These are phyloP conservation scores for Aureobasidium sp. DNA, from an alignment of 2,329 filamentous ascomycete genomes.

Conservation along the genomic window DNA sequence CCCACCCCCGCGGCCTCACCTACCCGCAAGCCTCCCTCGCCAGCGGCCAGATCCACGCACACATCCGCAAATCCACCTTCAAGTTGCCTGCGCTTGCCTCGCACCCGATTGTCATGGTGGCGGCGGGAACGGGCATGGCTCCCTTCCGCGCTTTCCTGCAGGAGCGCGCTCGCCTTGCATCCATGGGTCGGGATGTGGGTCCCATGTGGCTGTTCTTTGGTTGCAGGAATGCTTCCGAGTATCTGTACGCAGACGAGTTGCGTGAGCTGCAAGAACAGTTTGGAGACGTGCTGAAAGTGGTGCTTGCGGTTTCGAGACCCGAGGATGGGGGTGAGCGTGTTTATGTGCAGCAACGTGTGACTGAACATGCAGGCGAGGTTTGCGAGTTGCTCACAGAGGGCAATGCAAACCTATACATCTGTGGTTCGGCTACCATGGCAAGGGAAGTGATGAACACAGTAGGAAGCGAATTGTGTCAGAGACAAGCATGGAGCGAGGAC, in stretches of 20 bases:
- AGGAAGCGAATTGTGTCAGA: slow-evolving; percentile 13
- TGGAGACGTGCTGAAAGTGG: slow-evolving; percentile 20
- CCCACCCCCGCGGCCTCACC: neutral
- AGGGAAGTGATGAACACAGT: slow-evolving; percentile 35
- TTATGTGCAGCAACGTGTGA: slow-evolving; percentile 33
- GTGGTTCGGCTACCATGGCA: slow-evolving; percentile 34
- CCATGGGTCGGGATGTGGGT: slow-evolving; percentile 30
- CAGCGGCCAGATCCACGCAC: slow-evolving; percentile 20
- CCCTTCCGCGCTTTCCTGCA: slow-evolving; percentile 38
- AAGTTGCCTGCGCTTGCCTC: slow-evolving; percentile 35
- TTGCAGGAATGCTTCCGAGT: slow-evolving; percentile 31
- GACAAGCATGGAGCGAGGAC: slow-evolving; percentile 15
- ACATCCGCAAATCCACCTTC: slow-evolving; percentile 37
- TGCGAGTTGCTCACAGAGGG: slow-evolving; percentile 25
- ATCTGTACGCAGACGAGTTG: slow-evolving; percentile 27
- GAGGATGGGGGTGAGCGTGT: slow-evolving; percentile 16
- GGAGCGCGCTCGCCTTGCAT: slow-evolving; percentile 31
- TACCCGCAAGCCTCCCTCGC: slow-evolving; percentile 1
- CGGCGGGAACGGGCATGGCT: slow-evolving; percentile 43
- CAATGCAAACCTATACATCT: slow-evolving; percentile 35
- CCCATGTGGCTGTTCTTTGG: slow-evolving; percentile 36
- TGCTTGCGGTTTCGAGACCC: slow-evolving; percentile 28
- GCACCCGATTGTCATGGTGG: slow-evolving; percentile 45
- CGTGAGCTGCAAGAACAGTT: slow-evolving; percentile 19
- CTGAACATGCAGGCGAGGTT: slow-evolving; percentile 24